Conservation (phyloP, 2,329 filamentous ascomycete species). For the Alternaria postmessia region DNA sequence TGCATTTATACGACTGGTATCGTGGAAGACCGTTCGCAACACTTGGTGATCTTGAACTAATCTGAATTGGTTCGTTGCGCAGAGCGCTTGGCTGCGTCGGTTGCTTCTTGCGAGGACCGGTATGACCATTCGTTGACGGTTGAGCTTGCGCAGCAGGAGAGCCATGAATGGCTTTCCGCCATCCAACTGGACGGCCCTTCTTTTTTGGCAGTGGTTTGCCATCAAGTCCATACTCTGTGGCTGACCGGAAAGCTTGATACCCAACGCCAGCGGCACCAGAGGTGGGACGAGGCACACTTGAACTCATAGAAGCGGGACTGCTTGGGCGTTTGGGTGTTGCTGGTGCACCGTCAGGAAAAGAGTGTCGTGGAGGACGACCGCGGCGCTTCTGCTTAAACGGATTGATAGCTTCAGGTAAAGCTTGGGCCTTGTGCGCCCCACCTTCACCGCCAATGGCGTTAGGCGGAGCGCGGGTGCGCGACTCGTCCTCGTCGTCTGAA, state of each 20-base stretch:
- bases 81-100: conserved; percentile 38
- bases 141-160: conserved; percentile 38
- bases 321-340: conserved; percentile 26
- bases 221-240: conserved; percentile 39
- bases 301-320: conserved; percentile 32
- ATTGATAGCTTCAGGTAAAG: conserved; percentile 40
- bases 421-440: conserved; percentile 37
- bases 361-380: conserved; percentile 49
- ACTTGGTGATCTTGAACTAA: conserved; percentile 46
- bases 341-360: conserved; percentile 32
- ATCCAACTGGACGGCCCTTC: conserved; percentile 59
- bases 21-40: conserved; percentile 35
- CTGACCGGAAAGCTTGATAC: conserved; percentile 54
- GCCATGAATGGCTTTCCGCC: conserved; percentile 59
- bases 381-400: conserved; percentile 44
- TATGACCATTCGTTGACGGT: conserved; percentile 34
- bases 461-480: conserved; percentile 24
- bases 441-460: conserved; percentile 32
- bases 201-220: conserved; percentile 52
- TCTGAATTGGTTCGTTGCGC: conserved; percentile 36
- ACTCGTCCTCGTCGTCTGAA: conserved; percentile 42
- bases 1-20: conserved; percentile 63
- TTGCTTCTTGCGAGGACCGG: conserved; percentile 16
- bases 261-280: conserved; percentile 40
- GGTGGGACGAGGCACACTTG: conserved; percentile 33